Conservation (phyloP, 805 yeast species). For the Cyberlindnera maritima region DNA sequence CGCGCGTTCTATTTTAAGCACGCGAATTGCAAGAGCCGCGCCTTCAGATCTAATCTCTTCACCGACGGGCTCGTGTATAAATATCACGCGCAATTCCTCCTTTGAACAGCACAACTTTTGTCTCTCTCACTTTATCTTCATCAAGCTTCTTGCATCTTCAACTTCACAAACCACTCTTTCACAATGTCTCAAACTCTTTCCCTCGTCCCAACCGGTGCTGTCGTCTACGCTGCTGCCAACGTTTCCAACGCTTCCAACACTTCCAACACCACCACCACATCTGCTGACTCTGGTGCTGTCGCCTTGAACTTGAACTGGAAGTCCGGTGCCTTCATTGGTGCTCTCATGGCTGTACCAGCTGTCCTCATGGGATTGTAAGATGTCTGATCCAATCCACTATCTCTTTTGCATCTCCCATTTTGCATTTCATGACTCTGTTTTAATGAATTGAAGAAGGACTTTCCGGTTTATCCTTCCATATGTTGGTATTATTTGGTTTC, state of each 20-base stretch:
- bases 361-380: constrained; percentile 24
- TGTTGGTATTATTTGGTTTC: constrained; percentile 2
- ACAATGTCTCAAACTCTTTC: constrained; percentile 25
- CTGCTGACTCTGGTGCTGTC: constrained; percentile 30
- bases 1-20: constrained; percentile 1
- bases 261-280: constrained; percentile 15
- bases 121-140: background rate
- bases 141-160: constrained; percentile 1
- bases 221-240: constrained; percentile 25
- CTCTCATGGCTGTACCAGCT: constrained; percentile 37
- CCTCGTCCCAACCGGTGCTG: constrained; percentile 30
- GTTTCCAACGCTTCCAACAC: constrained; percentile 2
- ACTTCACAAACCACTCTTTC: constrained; percentile 1
- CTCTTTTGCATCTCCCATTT: background rate
- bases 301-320: constrained; percentile 39
- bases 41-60: background rate
- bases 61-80: background rate
- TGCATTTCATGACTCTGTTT: background rate
- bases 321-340: constrained; percentile 38
- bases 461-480: background rate
- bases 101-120: background rate
- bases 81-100: background rate
- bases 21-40: no score
- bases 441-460: constrained; percentile 2
- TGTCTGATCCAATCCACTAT: background rate